Evolutionary conservation across 1,284 basidiomycete species (phyloP), one percentile per base, ranked within the genome.

Genomic region (Golubevia sp.): DNA sequence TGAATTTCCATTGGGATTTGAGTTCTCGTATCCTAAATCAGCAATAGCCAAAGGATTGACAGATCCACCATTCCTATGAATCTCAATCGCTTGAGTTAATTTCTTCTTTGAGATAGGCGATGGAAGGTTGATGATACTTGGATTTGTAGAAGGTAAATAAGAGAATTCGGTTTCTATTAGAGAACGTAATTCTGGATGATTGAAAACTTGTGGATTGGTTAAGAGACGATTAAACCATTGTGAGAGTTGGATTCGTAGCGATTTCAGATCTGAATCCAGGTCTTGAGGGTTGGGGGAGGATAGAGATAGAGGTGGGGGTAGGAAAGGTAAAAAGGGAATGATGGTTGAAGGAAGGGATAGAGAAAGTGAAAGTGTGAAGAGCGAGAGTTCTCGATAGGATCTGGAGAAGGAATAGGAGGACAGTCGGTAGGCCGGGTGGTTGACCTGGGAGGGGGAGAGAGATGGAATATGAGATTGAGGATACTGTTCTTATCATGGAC

Each of bases 81-180:
- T 5, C 4, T 34, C 30, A 5, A 34, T 34, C 11, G 30, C 30
- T 5, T 34, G 4, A 5, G 4, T 3, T 34, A 34, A 34, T 11
- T 34, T 34, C 11, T 34, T 34, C 30, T 11, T 34, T 34, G 30
- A 34, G 11, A 34, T 34, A 5, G 30, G 30, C 11, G 30, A 34
- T 5, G 30, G 30, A 5, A 34, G 30, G 11, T 34, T 34, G 5
- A 11, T 5, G 11, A 11, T 34, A 5, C 5, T 5, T 5, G 30
- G 30, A 11, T 34, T 34, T 11, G 11, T 5, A 34, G 30, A 34
- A 5, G 78, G 78, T 25, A 67, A 63, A 50, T 81, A 81, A 56
- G 68, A 68, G 58, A 74, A 81, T 57, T 79, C 74, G 38, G 76
- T 68, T 50, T 81, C 79, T 62, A 81, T 63, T 23, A 81, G 69